Evolutionary conservation across 1,139 yeast genomes (phyloP), one percentile per base, ranked within the genome.

Genomic region (Suhomyces wounanorum): DNA sequence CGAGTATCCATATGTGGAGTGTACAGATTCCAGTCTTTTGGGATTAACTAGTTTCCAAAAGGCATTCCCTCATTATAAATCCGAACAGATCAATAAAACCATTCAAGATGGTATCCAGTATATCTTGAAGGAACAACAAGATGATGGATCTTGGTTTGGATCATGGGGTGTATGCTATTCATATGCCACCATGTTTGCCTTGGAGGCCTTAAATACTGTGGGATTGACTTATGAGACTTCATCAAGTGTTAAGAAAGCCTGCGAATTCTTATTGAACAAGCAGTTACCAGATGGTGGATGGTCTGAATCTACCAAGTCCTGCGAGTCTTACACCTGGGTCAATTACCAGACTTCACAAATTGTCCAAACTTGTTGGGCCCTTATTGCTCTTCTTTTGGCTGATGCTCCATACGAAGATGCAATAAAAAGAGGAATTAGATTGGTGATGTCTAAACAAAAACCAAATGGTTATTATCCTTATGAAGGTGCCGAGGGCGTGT

Each of bases 161-260:
- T 85, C 92, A 41, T 95, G 99, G 99, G 99, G 99, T 41, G 87
- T 95, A 10, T 95, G 99, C 64, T 91, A 81, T 65, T 89, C 97
- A 0, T 95, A 95, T 69, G 98, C 99, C 0, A 88, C 94, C 1
- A 95, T 95, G 99, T 95, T 95, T 80, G 99, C 99, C 0, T 70
- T 94, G 31, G 99, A 95, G 61, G 98, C 99, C 0, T 75, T 94
- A 48, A 74, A 82, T 39, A 81, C 95, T 2, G 86, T 87, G 25
- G 89, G 87, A 1, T 78, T 79, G 53, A 73, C 67, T 2, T 94
- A 90, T 64, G 64, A 62, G 1, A 89, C 86, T 60, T 83, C 87
- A 36, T 80, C 74, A 6, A 68, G 75, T 2, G 96, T 89, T 8
- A 73, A 75, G 44, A 79, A 72, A 58, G 99, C 96, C 0, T 94